Evolutionary conservation across 345 rosid species (phyloP), one percentile per base, ranked within the genome.

Genomic region (Hibiscus mutabilis): DNA sequence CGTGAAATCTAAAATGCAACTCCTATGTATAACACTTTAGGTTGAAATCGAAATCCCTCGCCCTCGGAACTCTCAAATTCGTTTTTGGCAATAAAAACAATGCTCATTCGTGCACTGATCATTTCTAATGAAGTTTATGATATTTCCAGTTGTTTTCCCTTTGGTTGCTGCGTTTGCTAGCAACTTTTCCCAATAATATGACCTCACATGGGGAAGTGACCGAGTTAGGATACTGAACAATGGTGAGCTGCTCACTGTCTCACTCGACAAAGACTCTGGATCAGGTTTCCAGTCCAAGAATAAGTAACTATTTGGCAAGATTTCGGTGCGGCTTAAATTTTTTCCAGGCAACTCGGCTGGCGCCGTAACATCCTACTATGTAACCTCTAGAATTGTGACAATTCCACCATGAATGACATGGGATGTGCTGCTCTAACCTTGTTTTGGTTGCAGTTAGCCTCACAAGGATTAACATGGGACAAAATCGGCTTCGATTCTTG

Each of bases 391-490:
- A 35, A 5, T 35, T 35, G 0, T 35, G 40, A 35, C 9, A 35
- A 2, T 29, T 0, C 33, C 40, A 6, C 2, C 6, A 35, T 6
- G 40, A 35, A 29, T n/a, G n/a, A n/a, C n/a, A n/a, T n/a, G n/a
- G n/a, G n/a, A n/a, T n/a, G n/a, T n/a, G n/a, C n/a, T n/a, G n/a
- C n/a, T 29, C 33, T 35, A n/a, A 16, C 5, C 27, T 25, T 25
- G 33, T 44, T 44, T 56, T n/a, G 24, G 37, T 35, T 73, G 66
- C 80, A 86, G 90, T 71, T 88, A 55, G 75, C 86, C 22, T 88
- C 93, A 19, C 75, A 82, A 11, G 93, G 91, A 76, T 78, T 88
- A 21, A 60, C 84, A n/a, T 88, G 92, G 90, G 92, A 88, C 68
- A 90, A 88, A 75, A 84, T 88, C 14, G 92, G 86, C 55, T 84